phyloP scores from a whole-genome alignment of 208 protist species.

The Acanthamoeba castellanii region DNA sequence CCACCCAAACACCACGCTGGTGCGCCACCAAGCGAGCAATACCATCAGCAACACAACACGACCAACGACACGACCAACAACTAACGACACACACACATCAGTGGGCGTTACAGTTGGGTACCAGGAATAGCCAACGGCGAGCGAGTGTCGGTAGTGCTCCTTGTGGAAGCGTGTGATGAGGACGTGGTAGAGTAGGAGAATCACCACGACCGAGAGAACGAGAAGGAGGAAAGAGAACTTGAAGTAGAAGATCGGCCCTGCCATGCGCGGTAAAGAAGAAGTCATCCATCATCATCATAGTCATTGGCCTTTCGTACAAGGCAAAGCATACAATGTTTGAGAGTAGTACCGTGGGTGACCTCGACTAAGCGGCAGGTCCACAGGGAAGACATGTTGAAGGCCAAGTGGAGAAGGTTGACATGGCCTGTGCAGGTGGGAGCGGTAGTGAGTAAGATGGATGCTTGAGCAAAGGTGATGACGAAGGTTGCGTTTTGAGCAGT shows the following conservation, averaged over 20 bases:
- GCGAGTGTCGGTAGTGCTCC: constrained; percentile 12
- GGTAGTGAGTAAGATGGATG: too few relatives aligned
- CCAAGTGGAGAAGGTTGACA: constrained; percentile 27
- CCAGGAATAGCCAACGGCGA: constrained; percentile 69
- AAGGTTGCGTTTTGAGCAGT: too few relatives aligned
- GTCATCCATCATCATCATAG: not conserved
- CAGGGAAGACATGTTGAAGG: constrained; percentile 68
- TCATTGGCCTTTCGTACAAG: too few relatives aligned
- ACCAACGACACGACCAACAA: not conserved
- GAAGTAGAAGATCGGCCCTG: constrained; percentile 9
- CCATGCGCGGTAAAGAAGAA: too few relatives aligned
- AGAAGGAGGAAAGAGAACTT: constrained; percentile 58
- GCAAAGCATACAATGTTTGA: too few relatives aligned
- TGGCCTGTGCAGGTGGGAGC: too few relatives aligned
- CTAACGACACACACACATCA: not conserved
- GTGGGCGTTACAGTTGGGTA: not conserved
- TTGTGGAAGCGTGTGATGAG: constrained; percentile 3
- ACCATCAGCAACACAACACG: not conserved
- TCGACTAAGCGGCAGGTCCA: constrained; percentile 49
- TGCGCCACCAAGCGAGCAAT: not conserved
- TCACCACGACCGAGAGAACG: constrained; percentile 8
- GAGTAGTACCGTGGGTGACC: not conserved
- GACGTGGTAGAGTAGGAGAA: constrained; percentile 10
- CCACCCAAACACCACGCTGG: constrained; percentile 66
- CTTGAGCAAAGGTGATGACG: too few relatives aligned